Base-by-base conservation (phyloP, 768 basidiomycete species). In the Cyclocybe aegerita region DNA sequence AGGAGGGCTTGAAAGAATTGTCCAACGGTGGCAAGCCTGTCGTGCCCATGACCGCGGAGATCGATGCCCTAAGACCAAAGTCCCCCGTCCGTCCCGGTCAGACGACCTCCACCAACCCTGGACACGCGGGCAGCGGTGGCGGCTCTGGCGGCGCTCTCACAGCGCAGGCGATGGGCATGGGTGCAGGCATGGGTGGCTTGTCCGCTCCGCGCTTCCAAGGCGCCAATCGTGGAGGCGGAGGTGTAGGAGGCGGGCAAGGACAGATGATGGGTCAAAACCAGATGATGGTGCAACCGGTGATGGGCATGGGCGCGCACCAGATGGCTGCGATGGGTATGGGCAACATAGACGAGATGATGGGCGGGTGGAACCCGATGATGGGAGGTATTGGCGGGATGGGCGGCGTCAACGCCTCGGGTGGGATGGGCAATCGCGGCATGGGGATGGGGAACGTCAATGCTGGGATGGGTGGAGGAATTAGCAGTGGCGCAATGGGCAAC, bases 1-100 rank as follows among this genome's bases (percentile, higher is more conserved):
- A 89, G 38, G 73, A 76, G 43, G 71, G 74, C n/a, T 67, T 83
- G 54, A 80, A 75, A 56, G 80, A 78, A 43, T 68, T 85, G 7
- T 67, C 77, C n/a, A 75, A 70, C 11, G 47, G 38, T n/a, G 48
- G 48, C 32, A 61, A 58, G 40, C 54, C 57, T 11, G 63, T 65
- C n/a, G 64, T 65, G 29, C 60, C 65, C 5, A 64, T 61, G 60
- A 58, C 62, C 9, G 9, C 52, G 10, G 64, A 65, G 34, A 65
- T 65, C 9, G 64, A 65, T 31, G 53, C 57, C 11, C 43, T 65
- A 16, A 46, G 64, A 16, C 64, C 64, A 2, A 65, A 65, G 42
- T 65, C 64, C 15, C 64, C 64, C 43, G 56, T 62, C 4, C 45
- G 57, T 9, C 43, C 43, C 15, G 56, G 46, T 12, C 44, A 50